Evolutionary conservation across 2,329 filamentous ascomycete species (phyloP), one percentile per base, ranked within the genome.

Genomic region (Diaporthe sp.): DNA sequence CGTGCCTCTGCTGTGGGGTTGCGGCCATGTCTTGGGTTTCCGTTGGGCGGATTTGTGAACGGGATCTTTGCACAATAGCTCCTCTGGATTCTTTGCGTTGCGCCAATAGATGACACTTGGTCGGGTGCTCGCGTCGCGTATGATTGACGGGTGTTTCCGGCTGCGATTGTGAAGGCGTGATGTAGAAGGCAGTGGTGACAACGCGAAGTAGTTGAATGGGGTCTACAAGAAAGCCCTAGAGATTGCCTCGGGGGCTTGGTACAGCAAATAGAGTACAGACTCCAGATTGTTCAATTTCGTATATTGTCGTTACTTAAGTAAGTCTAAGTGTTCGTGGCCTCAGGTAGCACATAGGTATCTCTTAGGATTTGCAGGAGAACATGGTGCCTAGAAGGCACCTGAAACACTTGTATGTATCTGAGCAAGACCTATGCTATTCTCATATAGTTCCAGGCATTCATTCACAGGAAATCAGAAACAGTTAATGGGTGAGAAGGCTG

Each of bases 1-100:
- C 9, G 1, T 9, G 55, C 6, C 25, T 12, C 55, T 22, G 31
- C 9, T n/a, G 19, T 7, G 57, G 9, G 5, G 0, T n/a, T 3
- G 57, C 10, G 19, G 34, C 34, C 58, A 25, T 42, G 37, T 42
- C 22, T 19, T 25, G 5, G 2, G 19, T 0, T 39, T 37, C 4
- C 5, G 4, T 0, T 39, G 4, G 28, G 17, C 9, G 42, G 6
- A 22, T 3, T 22, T 25, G 7, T 34, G 5, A 1, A 17, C 1
- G 44, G n/a, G 49, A 12, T 15, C 0, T 25, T 25, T 53, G 0
- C 0, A 10, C 10, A 10, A 1, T 53, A 10, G 49, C 9, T 0
- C 2, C 22, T 2, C 49, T 4, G n/a, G 8, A 3, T 58, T 7
- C 10, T 58, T 7, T 13, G 28, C 31, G 5, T 9, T n/a, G 31